Conservation (phyloP, 345 rosid species). For the Populus nigra region DNA sequence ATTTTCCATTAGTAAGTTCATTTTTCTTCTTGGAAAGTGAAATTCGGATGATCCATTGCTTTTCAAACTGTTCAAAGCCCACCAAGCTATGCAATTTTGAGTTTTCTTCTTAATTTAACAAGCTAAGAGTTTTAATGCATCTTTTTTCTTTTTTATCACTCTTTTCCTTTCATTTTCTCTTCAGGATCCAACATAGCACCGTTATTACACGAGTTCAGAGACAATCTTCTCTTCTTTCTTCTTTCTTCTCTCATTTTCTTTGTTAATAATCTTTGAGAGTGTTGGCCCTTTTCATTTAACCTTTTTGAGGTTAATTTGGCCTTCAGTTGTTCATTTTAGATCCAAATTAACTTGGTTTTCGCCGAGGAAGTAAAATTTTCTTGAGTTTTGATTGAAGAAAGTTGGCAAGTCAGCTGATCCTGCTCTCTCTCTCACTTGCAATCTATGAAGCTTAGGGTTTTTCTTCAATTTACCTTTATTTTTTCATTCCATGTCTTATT, state of each 20-base stretch:
- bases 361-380: not conserved
- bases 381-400: not conserved
- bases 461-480: not conserved
- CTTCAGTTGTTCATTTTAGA: not conserved
- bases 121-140: not conserved
- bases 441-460: constrained; percentile 4
- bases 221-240: not conserved
- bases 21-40: constrained; percentile 6
- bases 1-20: constrained; percentile 26
- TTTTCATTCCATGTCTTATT: not conserved
- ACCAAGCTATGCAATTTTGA: constrained; percentile 4
- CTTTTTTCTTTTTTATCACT: not conserved
- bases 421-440: not conserved
- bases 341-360: not conserved
- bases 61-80: constrained; percentile 4
- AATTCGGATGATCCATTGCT: constrained; percentile 17
- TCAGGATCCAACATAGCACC: not conserved
- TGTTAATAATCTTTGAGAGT: not conserved
- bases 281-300: not conserved
- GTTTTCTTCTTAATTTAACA: constrained; percentile 5
- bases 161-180: not conserved
- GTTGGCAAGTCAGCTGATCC: not conserved
- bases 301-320: not conserved
- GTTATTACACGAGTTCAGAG: not conserved
- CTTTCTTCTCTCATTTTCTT: not conserved